These are phyloP conservation scores for Populus davidiana DNA, from an alignment of 345 rosid species.

Conservation along the genomic window DNA sequence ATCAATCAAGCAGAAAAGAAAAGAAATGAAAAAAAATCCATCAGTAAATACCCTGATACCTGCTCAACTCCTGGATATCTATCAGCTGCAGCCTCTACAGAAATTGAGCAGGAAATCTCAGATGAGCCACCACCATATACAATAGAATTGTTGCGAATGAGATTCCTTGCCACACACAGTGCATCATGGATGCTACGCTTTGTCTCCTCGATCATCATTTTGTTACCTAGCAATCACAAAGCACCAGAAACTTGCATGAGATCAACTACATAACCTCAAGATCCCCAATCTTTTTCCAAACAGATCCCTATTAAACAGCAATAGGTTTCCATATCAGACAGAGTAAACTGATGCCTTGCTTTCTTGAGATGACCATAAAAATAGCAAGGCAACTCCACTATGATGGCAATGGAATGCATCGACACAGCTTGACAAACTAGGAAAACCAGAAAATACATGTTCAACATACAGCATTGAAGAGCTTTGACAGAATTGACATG, in stretches of 20 bases:
- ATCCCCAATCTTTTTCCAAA: not conserved
- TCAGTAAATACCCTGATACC: constrained; percentile 30
- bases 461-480: not conserved
- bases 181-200: constrained; percentile 97
- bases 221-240: constrained; percentile 62
- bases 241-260: constrained; percentile 8
- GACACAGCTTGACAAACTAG: not conserved
- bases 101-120: constrained; percentile 88
- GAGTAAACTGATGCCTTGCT: not conserved
- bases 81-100: constrained; percentile 92
- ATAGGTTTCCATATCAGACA: not conserved
- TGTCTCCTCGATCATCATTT: constrained; percentile 97
- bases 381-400: not conserved
- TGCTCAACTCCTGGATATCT: constrained; percentile 92
- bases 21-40: not conserved
- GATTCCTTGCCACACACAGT: constrained; percentile 88
- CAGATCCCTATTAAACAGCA: not conserved
- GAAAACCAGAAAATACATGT: not conserved
- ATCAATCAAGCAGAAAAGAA: not conserved
- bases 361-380: not conserved
- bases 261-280: not conserved
- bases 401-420: not conserved
- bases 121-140: constrained; percentile 98
- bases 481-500: not conserved
- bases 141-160: constrained; percentile 85